Evolutionary conservation across 345 rosid genomes (phyloP), one percentile per base, ranked within the genome.

Genomic region (Isatis tinctoria): DNA sequence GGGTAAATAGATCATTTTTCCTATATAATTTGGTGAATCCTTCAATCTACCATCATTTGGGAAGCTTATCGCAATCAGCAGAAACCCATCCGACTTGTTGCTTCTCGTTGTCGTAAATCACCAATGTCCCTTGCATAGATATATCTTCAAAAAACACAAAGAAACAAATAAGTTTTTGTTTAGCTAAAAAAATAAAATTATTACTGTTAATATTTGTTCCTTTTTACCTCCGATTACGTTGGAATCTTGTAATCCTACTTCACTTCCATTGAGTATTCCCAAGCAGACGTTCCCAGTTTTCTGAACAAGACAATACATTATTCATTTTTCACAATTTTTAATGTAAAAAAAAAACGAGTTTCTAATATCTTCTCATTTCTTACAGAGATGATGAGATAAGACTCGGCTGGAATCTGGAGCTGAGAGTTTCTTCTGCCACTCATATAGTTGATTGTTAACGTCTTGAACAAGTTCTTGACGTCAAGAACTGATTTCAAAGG

Each of bases 311-410:
- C 5, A 32, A 51, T 5, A 27, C 13, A 17, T 9, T 27, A 59
- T 24, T 0, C 8, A 7, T 8, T 7, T 24, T 18, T 37, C 10
- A 13, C 16, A 14, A 4, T 58, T 10, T 7, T 41, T n/a, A 68
- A 24, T 48, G 4, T 60, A 26, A 49, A 18, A 12, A 26, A 49
- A 18, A 12, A 64, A 7, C 0, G 20, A 13, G 60, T 32, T 57
- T 72, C 20, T 41, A 5, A 59, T 27, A 57, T 74, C 35, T 81
- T 20, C 2, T 4, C 6, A 17, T 60, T 37, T 49, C 79, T 83
- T 60, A 91, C 98, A 3, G 97, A 75, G 75, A 89, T 60, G 12
- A 91, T 81, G 65, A 91, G 92, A 79, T 88, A 93, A 26, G 86
- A 78, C 74, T 87, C 94, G 0, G 96, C 94, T 44, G 80, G 85